Evolutionary conservation across 2,329 filamentous ascomycete species (phyloP), one percentile per base, ranked within the genome.

Genomic region (Chrysoporthe puriensis): DNA sequence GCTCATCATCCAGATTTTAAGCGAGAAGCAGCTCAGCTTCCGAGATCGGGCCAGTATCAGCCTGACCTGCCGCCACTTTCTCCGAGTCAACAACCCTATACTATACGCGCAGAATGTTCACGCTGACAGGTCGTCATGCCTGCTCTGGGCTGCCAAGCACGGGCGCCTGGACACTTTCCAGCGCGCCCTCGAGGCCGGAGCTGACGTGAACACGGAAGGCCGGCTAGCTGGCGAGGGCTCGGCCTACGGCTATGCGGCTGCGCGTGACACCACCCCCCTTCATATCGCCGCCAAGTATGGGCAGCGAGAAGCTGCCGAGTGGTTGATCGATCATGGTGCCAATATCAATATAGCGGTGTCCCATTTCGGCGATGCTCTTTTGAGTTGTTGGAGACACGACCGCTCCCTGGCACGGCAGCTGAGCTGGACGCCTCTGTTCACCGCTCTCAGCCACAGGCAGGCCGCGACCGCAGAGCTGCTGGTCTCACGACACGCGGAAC

Each of bases 341-440:
- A 79, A 86, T 70, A 81, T 85, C 18, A 85, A 87, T 68, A 74
- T 82, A 26, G 65, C 65, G 1, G 71, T 70, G 6, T 70, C 67
- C 57, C 63, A 66, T 4, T 67, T 72, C 16, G 72, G 72, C 70
- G 71, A 71, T 1, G 73, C 69, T 62, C 64, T 62, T 6, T 11
- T 48, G 13, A 13, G 34, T 7, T 48, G 60, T 42, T 66, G 63
- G 63, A 44, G 56, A n/a, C 71, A 71, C 62, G 67, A 70, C 16
- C 63, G 71, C 46, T 73, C 69, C 64, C 18, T 64, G 64, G 50
- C 50, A 61, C n/a, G 64, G 68, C 32, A 48, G 56, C 73, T 72
- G 1, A 64, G 66, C 34, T 74, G 72, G 72, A 70, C 70, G 9
- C 66, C 72, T 14, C 64, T 74, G 18, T 72, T 73, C 69, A 70